A percentile compares a stretch with the other conserved stretches of the same genome.
These are phyloP conservation scores for Chenopodium album DNA, from an alignment of 148 eudicot genomes.

Conservation along the genomic window DNA sequence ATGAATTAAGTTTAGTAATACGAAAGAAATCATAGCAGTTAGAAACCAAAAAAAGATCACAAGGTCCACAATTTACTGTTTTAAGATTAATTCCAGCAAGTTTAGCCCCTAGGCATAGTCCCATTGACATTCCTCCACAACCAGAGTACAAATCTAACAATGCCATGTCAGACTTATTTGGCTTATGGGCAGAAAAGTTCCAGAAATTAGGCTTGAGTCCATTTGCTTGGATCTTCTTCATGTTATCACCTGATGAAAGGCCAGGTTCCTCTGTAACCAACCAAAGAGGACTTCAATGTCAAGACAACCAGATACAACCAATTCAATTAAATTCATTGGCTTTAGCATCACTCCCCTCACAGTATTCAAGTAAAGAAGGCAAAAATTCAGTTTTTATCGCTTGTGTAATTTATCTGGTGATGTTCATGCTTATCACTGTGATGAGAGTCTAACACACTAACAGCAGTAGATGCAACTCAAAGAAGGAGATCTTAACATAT, in stretches of 20 bases:
- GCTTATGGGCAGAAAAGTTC: constrained; percentile 24
- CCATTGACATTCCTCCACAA: constrained; percentile 99
- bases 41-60: background rate
- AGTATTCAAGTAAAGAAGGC: too few species aligned
- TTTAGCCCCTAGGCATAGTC: constrained; percentile 87
- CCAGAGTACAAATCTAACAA: constrained; percentile 86
- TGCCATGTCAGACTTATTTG: constrained; percentile 43
- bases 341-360: too few species aligned
- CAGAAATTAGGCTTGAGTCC: constrained; percentile 21
- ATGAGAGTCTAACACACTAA: background rate
- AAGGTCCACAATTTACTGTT: constrained; percentile 48
- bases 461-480: background rate
- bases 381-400: too few species aligned
- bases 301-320: background rate
- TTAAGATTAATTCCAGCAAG: constrained; percentile 63
- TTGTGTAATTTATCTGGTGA: too few species aligned
- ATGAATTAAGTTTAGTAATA: constrained; percentile 7
- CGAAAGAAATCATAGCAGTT: background rate
- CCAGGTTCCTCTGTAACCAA: constrained; percentile 31
- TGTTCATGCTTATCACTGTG: too few species aligned
- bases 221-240: constrained; percentile 25
- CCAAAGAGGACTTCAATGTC: constrained; percentile 1
- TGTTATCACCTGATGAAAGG: constrained; percentile 30
- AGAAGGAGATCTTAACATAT: constrained; percentile 5
- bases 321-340: background rate